A percentile compares a stretch with the other conserved stretches of the same genome.
Conservation (phyloP, 768 basidiomycete genomes). For the Boletales sp. region DNA sequence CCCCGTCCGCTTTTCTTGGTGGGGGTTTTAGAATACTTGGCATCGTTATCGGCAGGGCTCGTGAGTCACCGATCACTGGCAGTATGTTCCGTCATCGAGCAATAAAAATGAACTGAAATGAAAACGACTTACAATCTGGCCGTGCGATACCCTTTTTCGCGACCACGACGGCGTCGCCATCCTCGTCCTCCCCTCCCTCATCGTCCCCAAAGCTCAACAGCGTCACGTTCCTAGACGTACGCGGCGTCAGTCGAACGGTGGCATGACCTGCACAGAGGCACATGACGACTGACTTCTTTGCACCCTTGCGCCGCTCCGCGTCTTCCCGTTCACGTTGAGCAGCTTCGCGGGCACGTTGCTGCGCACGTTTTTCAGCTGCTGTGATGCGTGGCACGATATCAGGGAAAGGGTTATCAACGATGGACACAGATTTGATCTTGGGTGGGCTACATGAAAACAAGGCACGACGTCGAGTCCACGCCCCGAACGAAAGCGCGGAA, state of each 20-base stretch:
- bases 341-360: slow-evolving; percentile 76
- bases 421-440: slow-evolving; percentile 79
- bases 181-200: slow-evolving; percentile 57
- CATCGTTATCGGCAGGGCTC: slow-evolving; percentile 3
- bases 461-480: neutral
- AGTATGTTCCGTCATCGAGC: neutral
- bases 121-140: slow-evolving; percentile 66
- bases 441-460: slow-evolving; percentile 63
- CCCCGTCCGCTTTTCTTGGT: neutral
- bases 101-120: neutral
- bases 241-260: neutral
- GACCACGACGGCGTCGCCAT: slow-evolving; percentile 47
- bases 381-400: slow-evolving; percentile 97
- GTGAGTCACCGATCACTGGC: slow-evolving; percentile 24
- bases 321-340: slow-evolving; percentile 79
- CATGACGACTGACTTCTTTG: slow-evolving; percentile 70
- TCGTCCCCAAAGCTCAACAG: slow-evolving; percentile 85
- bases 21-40: slow-evolving; percentile 6
- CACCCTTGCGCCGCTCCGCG: slow-evolving; percentile 63
- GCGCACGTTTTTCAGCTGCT: slow-evolving; percentile 82
- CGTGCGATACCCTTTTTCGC: slow-evolving; percentile 83
- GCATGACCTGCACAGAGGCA: neutral
- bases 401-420: slow-evolving; percentile 91
- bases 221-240: slow-evolving; percentile 68
- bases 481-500: neutral